Conservation (phyloP, 2,329 filamentous ascomycete species). For the Neophaeococcomyces mojaviensis region DNA sequence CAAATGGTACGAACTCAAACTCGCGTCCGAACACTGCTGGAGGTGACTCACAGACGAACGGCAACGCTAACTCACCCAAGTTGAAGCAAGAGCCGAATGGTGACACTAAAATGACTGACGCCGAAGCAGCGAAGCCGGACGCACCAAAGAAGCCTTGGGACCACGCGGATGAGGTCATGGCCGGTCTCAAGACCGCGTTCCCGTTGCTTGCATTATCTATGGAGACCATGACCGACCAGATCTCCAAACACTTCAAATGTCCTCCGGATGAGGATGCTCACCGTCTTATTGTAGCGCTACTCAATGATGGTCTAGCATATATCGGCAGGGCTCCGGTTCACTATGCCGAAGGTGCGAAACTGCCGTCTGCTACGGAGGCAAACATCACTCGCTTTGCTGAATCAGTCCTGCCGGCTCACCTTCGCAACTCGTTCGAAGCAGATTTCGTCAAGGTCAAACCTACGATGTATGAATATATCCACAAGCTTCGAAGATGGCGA, state of each 20-base stretch:
- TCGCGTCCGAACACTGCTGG: conserved; percentile 38
- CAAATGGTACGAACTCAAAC: conserved; percentile 8
- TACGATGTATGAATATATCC: conserved; percentile 97
- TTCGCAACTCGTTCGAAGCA: conserved; percentile 92
- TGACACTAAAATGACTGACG: conserved; percentile 34
- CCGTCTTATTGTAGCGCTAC: conserved; percentile 87
- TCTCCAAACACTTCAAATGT: conserved; percentile 98
- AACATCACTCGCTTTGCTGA: conserved; percentile 97
- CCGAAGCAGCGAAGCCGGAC: conserved; percentile 25
- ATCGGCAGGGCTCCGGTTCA: conserved; percentile 79
- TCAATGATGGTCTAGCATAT: conserved; percentile 92
- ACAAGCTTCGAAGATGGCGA: conserved; percentile 89
- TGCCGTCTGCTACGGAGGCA: conserved; percentile 81
- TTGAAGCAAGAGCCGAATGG: conserved; percentile 50
- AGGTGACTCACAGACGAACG: conserved; percentile 28
- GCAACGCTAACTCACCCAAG: conserved; percentile 29
- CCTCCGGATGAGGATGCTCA: conserved; percentile 97
- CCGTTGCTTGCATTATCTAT: conserved; percentile 91
- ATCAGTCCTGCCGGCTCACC: conserved; percentile 88
- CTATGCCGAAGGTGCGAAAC: conserved; percentile 83
- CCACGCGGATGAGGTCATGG: conserved; percentile 90
- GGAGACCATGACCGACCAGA: conserved; percentile 99
- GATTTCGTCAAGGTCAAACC: conserved; percentile 94
- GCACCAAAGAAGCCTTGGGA: conserved; percentile 81
- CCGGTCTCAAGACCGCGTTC: conserved; percentile 92